Evolutionary conservation across 495 filamentous ascomycete species (phyloP).

Genomic region (Beverwykella pulmonaria): DNA sequence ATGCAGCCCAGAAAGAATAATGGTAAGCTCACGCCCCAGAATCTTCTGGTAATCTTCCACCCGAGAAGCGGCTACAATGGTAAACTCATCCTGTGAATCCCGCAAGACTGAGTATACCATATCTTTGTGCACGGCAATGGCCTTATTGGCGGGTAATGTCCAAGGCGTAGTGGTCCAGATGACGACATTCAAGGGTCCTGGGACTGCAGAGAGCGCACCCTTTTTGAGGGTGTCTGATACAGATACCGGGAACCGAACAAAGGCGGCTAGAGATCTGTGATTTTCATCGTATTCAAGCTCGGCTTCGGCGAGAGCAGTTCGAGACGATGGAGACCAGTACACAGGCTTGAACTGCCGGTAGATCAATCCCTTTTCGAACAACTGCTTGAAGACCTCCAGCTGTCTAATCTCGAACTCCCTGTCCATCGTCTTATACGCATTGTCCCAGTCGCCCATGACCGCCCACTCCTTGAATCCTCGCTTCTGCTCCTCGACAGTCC

Average conservation of each 20-base stretch:
- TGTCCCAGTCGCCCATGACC: slow-evolving; percentile 95
- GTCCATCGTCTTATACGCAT: slow-evolving; percentile 90
- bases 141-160: slow-evolving; percentile 92
- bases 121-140: slow-evolving; percentile 74
- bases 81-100: slow-evolving; percentile 36
- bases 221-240: slow-evolving; percentile 54
- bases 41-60: slow-evolving; percentile 22
- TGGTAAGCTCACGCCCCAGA: slow-evolving; percentile 33
- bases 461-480: slow-evolving; percentile 78
- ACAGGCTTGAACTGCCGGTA: slow-evolving; percentile 90
- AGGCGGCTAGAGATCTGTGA: slow-evolving; percentile 78
- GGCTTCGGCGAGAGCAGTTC: slow-evolving; percentile 90
- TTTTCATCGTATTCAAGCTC: slow-evolving; percentile 93
- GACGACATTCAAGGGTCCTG: slow-evolving; percentile 63
- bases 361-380: slow-evolving; percentile 80
- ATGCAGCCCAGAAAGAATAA: slow-evolving; percentile 60
- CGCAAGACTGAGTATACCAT: slow-evolving; percentile 73
- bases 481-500: slow-evolving; percentile 80
- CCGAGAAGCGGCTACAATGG: slow-evolving; percentile 30
- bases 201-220: slow-evolving; percentile 43
- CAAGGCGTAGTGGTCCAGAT: slow-evolving; percentile 99
- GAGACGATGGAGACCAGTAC: slow-evolving; percentile 92
- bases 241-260: slow-evolving; percentile 74
- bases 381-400: slow-evolving; percentile 77
- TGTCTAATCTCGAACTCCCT: slow-evolving; percentile 82